phyloP scores from a whole-genome alignment of 2,329 filamentous ascomycete genomes.

The Gyromitra esculenta region DNA sequence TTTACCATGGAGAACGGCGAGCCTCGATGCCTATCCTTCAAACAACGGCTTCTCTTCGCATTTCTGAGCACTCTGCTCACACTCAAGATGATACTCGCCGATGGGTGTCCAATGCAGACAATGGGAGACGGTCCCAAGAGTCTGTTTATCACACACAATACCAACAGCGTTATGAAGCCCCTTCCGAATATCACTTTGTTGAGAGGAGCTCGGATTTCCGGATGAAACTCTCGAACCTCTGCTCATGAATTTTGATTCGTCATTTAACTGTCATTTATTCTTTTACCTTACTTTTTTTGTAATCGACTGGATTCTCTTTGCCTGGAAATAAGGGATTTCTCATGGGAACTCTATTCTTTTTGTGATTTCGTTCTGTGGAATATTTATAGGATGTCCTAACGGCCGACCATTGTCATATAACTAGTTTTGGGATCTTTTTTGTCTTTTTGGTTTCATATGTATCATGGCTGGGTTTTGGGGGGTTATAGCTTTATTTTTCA shows the following conservation, averaged over 20 bases:
- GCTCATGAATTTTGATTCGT: constrained; percentile 31
- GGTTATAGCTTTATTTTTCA: constrained; percentile 47
- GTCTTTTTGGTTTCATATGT: constrained; percentile 52
- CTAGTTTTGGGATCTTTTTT: constrained; percentile 54
- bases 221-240: constrained; percentile 46
- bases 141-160: constrained; percentile 51
- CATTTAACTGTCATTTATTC: constrained; percentile 21
- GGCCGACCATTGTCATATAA: constrained; percentile 51
- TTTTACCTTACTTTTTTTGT: constrained; percentile 39
- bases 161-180: constrained; percentile 39
- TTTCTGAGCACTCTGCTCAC: constrained; percentile 49
- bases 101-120: constrained; percentile 49
- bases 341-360: constrained; percentile 28
- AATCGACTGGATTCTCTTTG: constrained; percentile 39
- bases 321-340: constrained; percentile 38
- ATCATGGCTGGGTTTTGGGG: constrained; percentile 48
- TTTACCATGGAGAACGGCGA: constrained; percentile 39
- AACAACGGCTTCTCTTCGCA: constrained; percentile 40
- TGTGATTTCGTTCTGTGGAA: constrained; percentile 47
- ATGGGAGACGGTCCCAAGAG: constrained; percentile 48
- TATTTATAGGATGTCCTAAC: constrained; percentile 54
- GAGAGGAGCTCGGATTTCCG: constrained; percentile 31
- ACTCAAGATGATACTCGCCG: constrained; percentile 50
- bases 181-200: constrained; percentile 37
- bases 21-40: constrained; percentile 53